phyloP scores from a whole-genome alignment of 1,284 basidiomycete species.

The Naganishia cerealis region DNA sequence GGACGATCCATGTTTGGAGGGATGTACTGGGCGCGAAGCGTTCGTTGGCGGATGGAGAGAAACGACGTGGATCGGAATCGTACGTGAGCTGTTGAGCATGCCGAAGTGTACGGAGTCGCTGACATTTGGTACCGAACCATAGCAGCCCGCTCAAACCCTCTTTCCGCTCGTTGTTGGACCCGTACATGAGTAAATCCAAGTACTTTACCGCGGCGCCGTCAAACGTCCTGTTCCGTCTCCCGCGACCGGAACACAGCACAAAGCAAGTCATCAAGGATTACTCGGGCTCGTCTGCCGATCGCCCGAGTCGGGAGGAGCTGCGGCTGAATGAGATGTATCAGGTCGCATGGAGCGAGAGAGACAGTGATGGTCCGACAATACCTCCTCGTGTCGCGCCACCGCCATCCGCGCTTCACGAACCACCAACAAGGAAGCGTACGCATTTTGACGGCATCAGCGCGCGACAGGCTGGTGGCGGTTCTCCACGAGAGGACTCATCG shows the following conservation, averaged over 20 bases:
- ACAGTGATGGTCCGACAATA: neutral
- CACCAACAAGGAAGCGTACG: slow-evolving; percentile 1
- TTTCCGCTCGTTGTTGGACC: slow-evolving; percentile 64
- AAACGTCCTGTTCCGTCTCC: slow-evolving; percentile 87
- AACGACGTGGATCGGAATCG: slow-evolving; percentile 17
- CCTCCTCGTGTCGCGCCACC: neutral
- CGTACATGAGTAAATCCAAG: slow-evolving; percentile 76
- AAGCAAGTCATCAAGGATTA: slow-evolving; percentile 16
- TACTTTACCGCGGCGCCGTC: slow-evolving; percentile 94
- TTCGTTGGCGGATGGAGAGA: slow-evolving; percentile 1
- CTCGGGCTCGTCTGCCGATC: slow-evolving; percentile 6
- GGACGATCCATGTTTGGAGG: slow-evolving; percentile 83
- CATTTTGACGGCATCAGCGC: neutral
- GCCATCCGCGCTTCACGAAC: neutral
- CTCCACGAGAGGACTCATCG: slow-evolving; percentile 2
- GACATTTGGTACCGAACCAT: neutral
- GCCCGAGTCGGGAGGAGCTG: slow-evolving; percentile 30
- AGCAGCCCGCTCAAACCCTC: slow-evolving; percentile 30
- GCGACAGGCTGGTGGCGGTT: neutral
- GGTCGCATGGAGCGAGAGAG: slow-evolving; percentile 26
- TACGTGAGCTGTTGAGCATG: slow-evolving; percentile 3
- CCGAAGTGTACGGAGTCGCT: neutral
- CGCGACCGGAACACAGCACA: slow-evolving; percentile 46
- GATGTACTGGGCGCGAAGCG: slow-evolving; percentile 44
- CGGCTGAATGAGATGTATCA: slow-evolving; percentile 24